These are phyloP conservation scores for Diophrys sp. DNA, from an alignment of 73 alveolate genomes.

Conservation along the genomic window DNA sequence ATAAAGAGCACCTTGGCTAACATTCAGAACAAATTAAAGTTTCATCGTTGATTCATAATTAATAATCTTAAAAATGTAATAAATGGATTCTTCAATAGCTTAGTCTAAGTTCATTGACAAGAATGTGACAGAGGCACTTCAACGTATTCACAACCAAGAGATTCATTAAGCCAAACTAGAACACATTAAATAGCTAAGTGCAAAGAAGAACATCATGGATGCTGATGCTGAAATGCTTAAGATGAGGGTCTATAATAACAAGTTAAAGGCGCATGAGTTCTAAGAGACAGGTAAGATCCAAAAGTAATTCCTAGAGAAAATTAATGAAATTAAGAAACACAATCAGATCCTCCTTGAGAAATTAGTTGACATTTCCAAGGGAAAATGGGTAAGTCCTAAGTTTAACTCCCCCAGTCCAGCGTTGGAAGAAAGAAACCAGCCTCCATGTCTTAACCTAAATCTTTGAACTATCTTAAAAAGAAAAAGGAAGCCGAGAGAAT, in stretches of 20 bases:
- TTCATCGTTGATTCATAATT: too few species aligned
- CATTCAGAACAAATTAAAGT: too few species aligned
- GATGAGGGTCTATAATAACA: conserved; percentile 3
- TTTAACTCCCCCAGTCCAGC: not conserved
- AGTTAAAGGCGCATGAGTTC: conserved; percentile 11
- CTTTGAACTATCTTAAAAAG: conserved; percentile 29
- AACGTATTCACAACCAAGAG: not conserved
- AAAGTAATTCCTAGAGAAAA: conserved; percentile 18
- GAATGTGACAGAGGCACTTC: not conserved
- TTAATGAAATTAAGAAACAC: conserved; percentile 39
- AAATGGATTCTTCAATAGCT: too few species aligned
- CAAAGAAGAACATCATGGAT: not conserved
- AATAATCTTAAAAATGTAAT: too few species aligned
- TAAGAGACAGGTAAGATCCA: not conserved
- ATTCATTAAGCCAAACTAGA: not conserved
- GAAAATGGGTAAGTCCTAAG: conserved; percentile 28
- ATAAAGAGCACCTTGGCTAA: too few species aligned
- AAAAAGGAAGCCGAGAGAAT: conserved; percentile 52
- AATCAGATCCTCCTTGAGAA: conserved; percentile 38
- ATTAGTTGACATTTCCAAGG: conserved; percentile 38
- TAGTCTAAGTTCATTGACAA: not conserved
- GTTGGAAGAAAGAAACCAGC: not conserved
- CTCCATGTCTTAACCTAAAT: conserved; percentile 3
- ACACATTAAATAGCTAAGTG: not conserved
- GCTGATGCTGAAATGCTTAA: not conserved